A percentile compares a stretch with the other conserved stretches of the same genome.
Conservation (phyloP, 805 yeast species). For the Lachancea nothofagi region DNA sequence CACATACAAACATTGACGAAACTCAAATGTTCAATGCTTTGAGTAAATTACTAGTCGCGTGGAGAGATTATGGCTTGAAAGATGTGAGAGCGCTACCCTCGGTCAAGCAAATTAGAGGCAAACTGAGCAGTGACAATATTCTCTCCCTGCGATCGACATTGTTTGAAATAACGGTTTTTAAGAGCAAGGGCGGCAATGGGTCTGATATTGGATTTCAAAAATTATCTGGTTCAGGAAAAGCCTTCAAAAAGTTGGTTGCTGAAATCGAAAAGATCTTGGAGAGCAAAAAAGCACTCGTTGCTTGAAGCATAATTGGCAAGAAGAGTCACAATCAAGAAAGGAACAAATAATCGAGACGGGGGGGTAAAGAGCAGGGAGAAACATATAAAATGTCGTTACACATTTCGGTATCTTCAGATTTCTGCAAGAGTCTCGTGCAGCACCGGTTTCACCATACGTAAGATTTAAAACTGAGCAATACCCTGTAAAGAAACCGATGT, state of each 20-base stretch:
- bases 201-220: slow-evolving; percentile 56
- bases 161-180: slow-evolving; percentile 49
- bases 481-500: no score
- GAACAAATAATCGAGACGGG: no score
- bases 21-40: slow-evolving; percentile 62
- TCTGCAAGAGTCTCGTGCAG: no score
- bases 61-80: slow-evolving; percentile 68
- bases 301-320: neutral
- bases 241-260: slow-evolving; percentile 51
- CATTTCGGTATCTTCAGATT: no score
- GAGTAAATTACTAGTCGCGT: slow-evolving; percentile 53
- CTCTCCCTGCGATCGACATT: slow-evolving; percentile 58
- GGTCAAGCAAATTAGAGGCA: slow-evolving; percentile 48
- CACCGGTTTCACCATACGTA: no score
- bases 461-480: no score
- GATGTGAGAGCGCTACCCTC: slow-evolving; percentile 44
- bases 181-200: slow-evolving; percentile 38
- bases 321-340: no score
- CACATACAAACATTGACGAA: slow-evolving; percentile 32
- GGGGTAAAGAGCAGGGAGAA: no score
- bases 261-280: slow-evolving; percentile 62
- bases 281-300: slow-evolving; percentile 52
- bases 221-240: slow-evolving; percentile 58
- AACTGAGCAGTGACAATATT: slow-evolving; percentile 55
- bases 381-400: no score